These are phyloP conservation scores for Funneliformis geosporum DNA, from an alignment of 192 early-diverging fungal genomes.

Conservation along the genomic window DNA sequence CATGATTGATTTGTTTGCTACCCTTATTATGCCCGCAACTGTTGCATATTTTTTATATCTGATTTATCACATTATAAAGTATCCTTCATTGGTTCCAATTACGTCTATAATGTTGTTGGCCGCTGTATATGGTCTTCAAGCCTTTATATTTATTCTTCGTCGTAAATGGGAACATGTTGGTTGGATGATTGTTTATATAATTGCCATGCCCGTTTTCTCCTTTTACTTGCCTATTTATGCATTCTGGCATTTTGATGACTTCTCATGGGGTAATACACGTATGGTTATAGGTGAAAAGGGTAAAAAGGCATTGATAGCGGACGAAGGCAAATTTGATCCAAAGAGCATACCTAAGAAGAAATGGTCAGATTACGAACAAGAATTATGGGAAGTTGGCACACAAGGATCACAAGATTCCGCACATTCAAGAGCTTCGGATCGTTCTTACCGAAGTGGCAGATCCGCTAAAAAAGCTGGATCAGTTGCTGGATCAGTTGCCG, in stretches of 20 bases:
- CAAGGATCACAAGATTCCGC: conserved; percentile 55
- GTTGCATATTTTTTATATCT: conserved; percentile 87
- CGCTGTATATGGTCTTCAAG: conserved; percentile 78
- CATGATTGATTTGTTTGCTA: conserved; percentile 91
- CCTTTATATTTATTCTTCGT: conserved; percentile 72
- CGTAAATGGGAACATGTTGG: conserved; percentile 90
- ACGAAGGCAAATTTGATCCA: conserved; percentile 78
- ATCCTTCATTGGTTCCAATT: conserved; percentile 67
- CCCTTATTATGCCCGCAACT: conserved; percentile 89
- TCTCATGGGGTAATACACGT: conserved; percentile 99
- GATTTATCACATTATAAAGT: conserved; percentile 63
- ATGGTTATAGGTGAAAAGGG: conserved; percentile 86
- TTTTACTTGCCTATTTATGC: conserved; percentile 85
- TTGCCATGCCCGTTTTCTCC: conserved; percentile 88
- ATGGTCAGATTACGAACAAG: conserved; percentile 82
- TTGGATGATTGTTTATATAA: conserved; percentile 96
- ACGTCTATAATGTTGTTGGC: conserved; percentile 85
- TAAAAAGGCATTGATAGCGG: conserved; percentile 62
- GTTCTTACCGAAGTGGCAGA: conserved; percentile 38
- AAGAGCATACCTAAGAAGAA: conserved; percentile 73
- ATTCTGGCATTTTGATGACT: conserved; percentile 99
- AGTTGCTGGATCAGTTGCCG: conserved; percentile 48
- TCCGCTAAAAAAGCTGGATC: conserved; percentile 10
- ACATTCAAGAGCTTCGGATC: conserved; percentile 47
- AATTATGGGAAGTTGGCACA: conserved; percentile 64